Evolutionary conservation across 2,329 filamentous ascomycete species (phyloP).

Genomic region (Pleoardoris graminearum): DNA sequence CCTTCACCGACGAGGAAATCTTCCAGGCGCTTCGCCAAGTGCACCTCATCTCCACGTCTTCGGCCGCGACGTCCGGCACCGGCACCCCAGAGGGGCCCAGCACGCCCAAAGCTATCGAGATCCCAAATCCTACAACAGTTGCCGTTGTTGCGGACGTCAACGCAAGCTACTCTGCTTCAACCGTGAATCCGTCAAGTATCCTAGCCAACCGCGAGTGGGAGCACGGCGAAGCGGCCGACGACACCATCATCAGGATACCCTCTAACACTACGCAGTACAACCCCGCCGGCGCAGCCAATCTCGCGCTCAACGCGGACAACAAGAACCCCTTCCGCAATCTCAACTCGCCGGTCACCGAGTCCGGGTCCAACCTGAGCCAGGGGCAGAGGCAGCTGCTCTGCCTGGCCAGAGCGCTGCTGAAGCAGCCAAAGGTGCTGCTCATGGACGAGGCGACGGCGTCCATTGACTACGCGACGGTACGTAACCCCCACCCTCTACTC

Average conservation of each 20-base stretch:
- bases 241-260: slow-evolving; percentile 38
- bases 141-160: slow-evolving; percentile 32
- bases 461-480: slow-evolving; percentile 84
- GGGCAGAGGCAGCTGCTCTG: slow-evolving; percentile 94
- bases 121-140: slow-evolving; percentile 35
- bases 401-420: slow-evolving; percentile 88
- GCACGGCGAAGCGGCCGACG: slow-evolving; percentile 32
- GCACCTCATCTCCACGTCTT: slow-evolving; percentile 69
- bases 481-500: no score
- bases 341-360: slow-evolving; percentile 80
- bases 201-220: slow-evolving; percentile 35
- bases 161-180: slow-evolving; percentile 34
- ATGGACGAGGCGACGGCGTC: slow-evolving; percentile 99
- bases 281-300: slow-evolving; percentile 24
- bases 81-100: slow-evolving; percentile 25
- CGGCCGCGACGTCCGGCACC: slow-evolving; percentile 42
- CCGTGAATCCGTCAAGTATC: slow-evolving; percentile 38
- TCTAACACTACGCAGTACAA: slow-evolving; percentile 34
- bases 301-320: slow-evolving; percentile 65
- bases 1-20: slow-evolving; percentile 88
- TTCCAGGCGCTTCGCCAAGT: slow-evolving; percentile 85
- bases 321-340: slow-evolving; percentile 95
- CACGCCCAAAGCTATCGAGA: slow-evolving; percentile 33
- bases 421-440: slow-evolving; percentile 87
- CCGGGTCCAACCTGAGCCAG: slow-evolving; percentile 91